Evolutionary conservation across 2,329 filamentous ascomycete genomes (phyloP), one percentile per base, ranked within the genome.

Genomic region (Didymellaceae sp.): DNA sequence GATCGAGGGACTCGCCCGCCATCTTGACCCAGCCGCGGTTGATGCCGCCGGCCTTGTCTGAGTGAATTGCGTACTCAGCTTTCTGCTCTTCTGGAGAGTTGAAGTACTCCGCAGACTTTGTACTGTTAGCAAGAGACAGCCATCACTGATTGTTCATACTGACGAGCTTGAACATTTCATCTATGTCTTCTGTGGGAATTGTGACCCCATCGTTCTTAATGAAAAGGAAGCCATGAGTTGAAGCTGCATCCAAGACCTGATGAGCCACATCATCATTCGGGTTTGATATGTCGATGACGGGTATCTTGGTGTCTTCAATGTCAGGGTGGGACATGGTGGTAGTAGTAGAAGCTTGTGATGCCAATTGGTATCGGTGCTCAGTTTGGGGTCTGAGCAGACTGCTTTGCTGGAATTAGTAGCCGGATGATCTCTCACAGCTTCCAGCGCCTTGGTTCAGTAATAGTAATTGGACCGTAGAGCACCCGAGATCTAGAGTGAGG

Each of bases 11-110:
- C 75, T 99, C 93, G 10, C 85, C 85, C 65, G 93, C 88, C 88
- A 96, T 92, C 13, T 85, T 86, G 1, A 89, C 84, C 91, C 92
- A 99, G 52, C 93, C 94, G 32, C 86, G 84, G 68, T 97, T 97
- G 77, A 94, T 75, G 26, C 73, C 73, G 7, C 70, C 70, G 0
- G 75, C 76, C 54, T 70, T 70, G 39, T 81, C 81, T 21, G 85
- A 85, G 62, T 85, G 81, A 57, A 97, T 96, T 9, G 82, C 83
- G 67, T 87, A 96, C 65, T 78, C 76, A 53, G 85, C 77, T 73
- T 96, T 97, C 58, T 91, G 87, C 53, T 86, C 83, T 0, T 79
- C 47, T 0, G 91, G 85, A 10, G 86, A 83, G 0, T 78, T 76
- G 74, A 97, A 96, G 65, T 95, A 88, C 40, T 82, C 80, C 61